These are phyloP conservation scores for Eucalyptus sp. DNA, from an alignment of 345 rosid species.

Conservation along the genomic window DNA sequence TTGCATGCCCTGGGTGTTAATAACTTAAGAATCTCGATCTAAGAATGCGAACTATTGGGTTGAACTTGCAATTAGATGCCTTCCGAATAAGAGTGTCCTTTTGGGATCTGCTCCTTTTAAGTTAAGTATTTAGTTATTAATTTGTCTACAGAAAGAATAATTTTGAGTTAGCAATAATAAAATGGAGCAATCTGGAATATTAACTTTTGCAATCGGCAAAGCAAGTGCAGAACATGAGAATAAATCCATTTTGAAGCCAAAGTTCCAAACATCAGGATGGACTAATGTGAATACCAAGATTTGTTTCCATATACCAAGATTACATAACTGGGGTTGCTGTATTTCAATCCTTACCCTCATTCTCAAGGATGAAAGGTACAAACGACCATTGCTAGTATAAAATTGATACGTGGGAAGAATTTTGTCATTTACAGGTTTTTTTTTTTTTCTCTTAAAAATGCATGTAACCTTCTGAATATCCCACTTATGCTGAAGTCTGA, in stretches of 20 bases:
- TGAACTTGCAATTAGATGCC: background rate
- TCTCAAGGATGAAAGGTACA: background rate
- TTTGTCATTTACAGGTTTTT: background rate
- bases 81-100: background rate
- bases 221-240: background rate
- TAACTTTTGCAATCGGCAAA: background rate
- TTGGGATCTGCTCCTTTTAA: background rate
- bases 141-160: background rate
- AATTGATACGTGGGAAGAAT: background rate
- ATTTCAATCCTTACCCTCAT: background rate
- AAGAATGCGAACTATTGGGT: background rate
- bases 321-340: background rate
- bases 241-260: background rate
- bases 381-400: background rate
- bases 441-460: background rate
- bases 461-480: background rate
- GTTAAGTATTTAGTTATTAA: background rate
- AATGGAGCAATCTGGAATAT: background rate
- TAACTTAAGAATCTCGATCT: background rate
- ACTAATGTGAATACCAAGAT: background rate
- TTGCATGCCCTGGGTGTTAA: background rate
- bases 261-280: background rate
- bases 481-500: background rate
- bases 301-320: background rate
- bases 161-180: background rate